phyloP scores from a whole-genome alignment of 768 basidiomycete species.

The Phylloporus sp. region DNA sequence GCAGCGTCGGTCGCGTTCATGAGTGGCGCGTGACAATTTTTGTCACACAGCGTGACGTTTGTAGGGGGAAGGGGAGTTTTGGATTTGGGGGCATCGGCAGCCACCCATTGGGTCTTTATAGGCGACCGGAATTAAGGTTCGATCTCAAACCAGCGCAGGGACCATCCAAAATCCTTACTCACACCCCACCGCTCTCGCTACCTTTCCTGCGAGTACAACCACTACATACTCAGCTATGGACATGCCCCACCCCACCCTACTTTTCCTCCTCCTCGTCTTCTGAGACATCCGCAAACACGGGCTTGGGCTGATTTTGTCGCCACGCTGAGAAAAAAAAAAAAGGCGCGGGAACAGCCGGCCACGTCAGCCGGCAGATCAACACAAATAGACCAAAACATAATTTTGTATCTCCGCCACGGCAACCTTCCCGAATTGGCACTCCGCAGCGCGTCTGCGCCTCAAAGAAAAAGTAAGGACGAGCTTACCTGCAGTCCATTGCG shows the following conservation, averaged over 20 bases:
- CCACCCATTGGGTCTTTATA: conserved; percentile 80
- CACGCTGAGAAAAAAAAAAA: conserved; percentile 69
- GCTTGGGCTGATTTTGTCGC: conserved; percentile 80
- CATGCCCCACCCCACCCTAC: conserved; percentile 35
- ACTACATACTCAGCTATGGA: conserved; percentile 3
- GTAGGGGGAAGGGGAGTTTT: conserved; percentile 47
- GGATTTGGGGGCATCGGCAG: conserved; percentile 63
- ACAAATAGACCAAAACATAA: conserved; percentile 31
- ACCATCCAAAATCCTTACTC: conserved; percentile 46
- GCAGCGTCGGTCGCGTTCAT: conserved; percentile 51
- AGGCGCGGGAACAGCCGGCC: conserved; percentile 36
- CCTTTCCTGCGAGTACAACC: conserved; percentile 5
- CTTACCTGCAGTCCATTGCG: conserved; percentile 83
- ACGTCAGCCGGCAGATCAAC: conserved; percentile 50
- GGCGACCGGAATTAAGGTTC: conserved; percentile 78
- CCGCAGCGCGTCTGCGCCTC: conserved; percentile 27
- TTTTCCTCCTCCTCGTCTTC: conserved; percentile 57
- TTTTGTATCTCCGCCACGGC: conserved; percentile 30
- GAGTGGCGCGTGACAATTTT: conserved; percentile 59
- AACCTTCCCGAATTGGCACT: conserved; percentile 24
- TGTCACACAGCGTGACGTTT: conserved; percentile 62
- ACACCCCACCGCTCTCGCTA: conserved; percentile 26
- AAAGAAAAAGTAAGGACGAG: conserved; percentile 17
- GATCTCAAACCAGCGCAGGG: conserved; percentile 72
- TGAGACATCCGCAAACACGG: conserved; percentile 69